These are phyloP conservation scores for Leccinum griseonigrum DNA, from an alignment of 1,284 basidiomycete genomes.

Conservation along the genomic window DNA sequence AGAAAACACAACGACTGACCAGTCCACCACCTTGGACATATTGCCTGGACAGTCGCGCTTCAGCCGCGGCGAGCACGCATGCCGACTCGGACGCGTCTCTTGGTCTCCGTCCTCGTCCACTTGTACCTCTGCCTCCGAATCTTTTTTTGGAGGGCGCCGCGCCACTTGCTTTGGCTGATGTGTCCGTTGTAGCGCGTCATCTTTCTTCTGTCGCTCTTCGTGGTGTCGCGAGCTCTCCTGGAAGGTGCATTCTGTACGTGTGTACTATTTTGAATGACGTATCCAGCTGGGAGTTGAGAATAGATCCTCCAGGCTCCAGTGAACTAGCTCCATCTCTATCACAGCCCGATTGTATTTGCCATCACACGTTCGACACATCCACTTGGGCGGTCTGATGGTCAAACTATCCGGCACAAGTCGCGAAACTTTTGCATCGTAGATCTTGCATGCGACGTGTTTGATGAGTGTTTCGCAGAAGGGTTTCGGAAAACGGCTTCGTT, in stretches of 20 bases:
- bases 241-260: too few relatives aligned
- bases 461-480: conserved; percentile 86
- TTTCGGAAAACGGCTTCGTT: conserved; percentile 83
- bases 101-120: neutral
- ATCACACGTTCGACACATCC: conserved; percentile 47
- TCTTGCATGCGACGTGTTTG: conserved; percentile 22
- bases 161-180: neutral
- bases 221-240: neutral
- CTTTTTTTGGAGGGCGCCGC: neutral
- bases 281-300: too few relatives aligned
- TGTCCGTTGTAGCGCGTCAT: neutral
- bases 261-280: too few relatives aligned
- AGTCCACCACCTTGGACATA: neutral
- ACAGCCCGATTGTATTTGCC: conserved; percentile 83
- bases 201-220: neutral
- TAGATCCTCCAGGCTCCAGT: too few relatives aligned
- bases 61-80: neutral
- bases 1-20: neutral
- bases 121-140: neutral
- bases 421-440: too few relatives aligned
- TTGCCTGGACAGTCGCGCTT: neutral
- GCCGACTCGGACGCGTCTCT: neutral
- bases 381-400: too few relatives aligned
- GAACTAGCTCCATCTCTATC: conserved; percentile 87
- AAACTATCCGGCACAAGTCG: too few relatives aligned